phyloP scores from a whole-genome alignment of 768 basidiomycete genomes.

The Phaeolepiota aurea region DNA sequence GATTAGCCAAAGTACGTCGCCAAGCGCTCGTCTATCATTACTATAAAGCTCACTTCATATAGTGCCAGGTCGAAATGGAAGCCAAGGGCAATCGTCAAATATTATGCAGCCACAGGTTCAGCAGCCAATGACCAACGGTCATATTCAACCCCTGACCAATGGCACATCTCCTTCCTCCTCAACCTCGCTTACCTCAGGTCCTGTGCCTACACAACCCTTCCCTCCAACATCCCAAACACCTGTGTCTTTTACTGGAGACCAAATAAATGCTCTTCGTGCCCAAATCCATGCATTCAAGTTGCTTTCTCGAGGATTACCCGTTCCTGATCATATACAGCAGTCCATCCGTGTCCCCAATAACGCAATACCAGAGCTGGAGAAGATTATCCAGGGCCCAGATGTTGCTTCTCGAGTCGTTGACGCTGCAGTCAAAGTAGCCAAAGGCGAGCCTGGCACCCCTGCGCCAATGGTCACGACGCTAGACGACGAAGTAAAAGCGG shows the following conservation, averaged over 20 bases:
- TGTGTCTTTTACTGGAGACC: conserved; percentile 71
- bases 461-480: conserved; percentile 16
- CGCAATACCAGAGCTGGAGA: conserved; percentile 56
- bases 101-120: conserved; percentile 15
- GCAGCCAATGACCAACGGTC: conserved; percentile 39
- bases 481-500: conserved; percentile 43
- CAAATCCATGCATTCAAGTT: conserved; percentile 81
- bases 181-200: conserved; percentile 31
- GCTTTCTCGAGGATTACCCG: conserved; percentile 53
- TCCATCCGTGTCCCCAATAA: conserved; percentile 60
- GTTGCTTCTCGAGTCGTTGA: conserved; percentile 59
- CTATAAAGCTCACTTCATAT: conserved; percentile 3
- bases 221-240: conserved; percentile 59
- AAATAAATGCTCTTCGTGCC: conserved; percentile 66
- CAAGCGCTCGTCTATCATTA: conserved; percentile 1
- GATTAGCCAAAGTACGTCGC: conserved; percentile 28
- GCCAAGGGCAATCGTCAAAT: not conserved
- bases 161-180: conserved; percentile 30
- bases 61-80: conserved; percentile 3
- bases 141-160: conserved; percentile 32
- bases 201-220: conserved; percentile 38
- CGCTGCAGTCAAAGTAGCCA: conserved; percentile 66
- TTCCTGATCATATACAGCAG: conserved; percentile 64
- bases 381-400: conserved; percentile 52
- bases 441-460: conserved; percentile 32